These are phyloP conservation scores for Puccinia horiana DNA, from an alignment of 1,284 basidiomycete species.

Conservation along the genomic window DNA sequence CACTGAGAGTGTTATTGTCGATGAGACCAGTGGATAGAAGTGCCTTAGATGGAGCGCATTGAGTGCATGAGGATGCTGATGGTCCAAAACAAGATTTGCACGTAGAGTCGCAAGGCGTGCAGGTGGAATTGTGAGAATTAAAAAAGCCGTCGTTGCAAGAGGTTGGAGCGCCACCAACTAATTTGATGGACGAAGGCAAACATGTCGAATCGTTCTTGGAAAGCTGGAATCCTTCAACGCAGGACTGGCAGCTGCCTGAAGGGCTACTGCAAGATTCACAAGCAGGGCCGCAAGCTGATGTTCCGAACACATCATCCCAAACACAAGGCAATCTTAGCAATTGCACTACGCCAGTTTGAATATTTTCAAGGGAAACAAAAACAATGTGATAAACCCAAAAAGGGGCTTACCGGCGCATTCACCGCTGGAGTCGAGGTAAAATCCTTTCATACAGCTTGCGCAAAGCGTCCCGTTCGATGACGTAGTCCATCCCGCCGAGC, in stretches of 20 bases:
- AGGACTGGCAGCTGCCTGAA: constrained; percentile 27
- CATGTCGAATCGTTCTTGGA: constrained; percentile 30
- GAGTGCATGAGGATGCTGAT: constrained; percentile 26
- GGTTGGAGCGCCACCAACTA: constrained; percentile 6
- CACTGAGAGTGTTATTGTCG: constrained; percentile 19
- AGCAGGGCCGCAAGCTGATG: constrained; percentile 30
- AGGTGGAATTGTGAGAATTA: constrained; percentile 28
- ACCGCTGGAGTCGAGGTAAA: constrained; percentile 12
- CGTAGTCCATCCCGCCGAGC: constrained; percentile 37
- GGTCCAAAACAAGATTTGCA: constrained; percentile 38
- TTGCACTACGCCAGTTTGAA: background rate
- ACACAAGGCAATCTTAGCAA: background rate
- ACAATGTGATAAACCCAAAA: background rate
- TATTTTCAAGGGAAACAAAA: background rate
- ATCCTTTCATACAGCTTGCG: constrained; percentile 20
- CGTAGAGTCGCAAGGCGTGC: constrained; percentile 7
- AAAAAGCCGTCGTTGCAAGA: constrained; percentile 36
- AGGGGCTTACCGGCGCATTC: constrained; percentile 22
- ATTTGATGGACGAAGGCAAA: constrained; percentile 4
- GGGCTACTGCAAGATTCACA: constrained; percentile 21
- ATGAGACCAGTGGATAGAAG: constrained; percentile 17
- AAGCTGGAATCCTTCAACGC: constrained; percentile 24
- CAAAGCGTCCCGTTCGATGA: constrained; percentile 39
- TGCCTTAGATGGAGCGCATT: constrained; percentile 15
- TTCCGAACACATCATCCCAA: background rate